A percentile compares a stretch with the other conserved stretches of the same genome.
Conservation (phyloP, 1,284 basidiomycete genomes). For the Wolfiporia cocos region DNA sequence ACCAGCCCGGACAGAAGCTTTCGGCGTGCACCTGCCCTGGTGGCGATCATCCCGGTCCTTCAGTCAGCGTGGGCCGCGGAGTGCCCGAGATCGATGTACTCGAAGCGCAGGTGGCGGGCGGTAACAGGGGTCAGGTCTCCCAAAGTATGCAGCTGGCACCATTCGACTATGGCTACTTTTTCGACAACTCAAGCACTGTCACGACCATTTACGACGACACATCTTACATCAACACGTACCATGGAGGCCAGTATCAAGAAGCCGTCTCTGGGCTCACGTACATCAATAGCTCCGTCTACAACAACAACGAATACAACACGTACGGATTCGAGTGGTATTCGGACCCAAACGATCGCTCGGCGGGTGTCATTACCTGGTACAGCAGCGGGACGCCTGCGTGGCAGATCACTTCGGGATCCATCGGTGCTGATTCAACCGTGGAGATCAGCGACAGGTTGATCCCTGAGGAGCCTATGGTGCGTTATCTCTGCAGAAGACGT, state of each 20-base stretch:
- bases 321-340: conserved; percentile 78
- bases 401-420: conserved; percentile 53
- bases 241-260: conserved; percentile 77
- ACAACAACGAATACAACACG: conserved; percentile 41
- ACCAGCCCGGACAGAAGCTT: conserved; percentile 52
- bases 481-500: conserved; percentile 8
- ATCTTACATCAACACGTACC: conserved; percentile 66
- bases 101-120: conserved; percentile 44
- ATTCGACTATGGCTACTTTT: conserved; percentile 67
- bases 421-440: conserved; percentile 51
- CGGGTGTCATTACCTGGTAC: conserved; percentile 75
- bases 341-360: conserved; percentile 49
- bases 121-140: conserved; percentile 53
- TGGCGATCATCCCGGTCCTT: conserved; percentile 62
- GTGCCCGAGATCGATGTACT: conserved; percentile 67
- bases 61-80: conserved; percentile 40
- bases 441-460: conserved; percentile 60
- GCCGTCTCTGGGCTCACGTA: conserved; percentile 63
- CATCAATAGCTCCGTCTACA: conserved; percentile 50
- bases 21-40: conserved; percentile 52
- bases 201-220: conserved; percentile 50
- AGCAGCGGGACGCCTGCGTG: conserved; percentile 55
- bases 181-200: conserved; percentile 44
- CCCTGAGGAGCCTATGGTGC: conserved; percentile 75
- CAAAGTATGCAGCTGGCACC: conserved; percentile 81